phyloP scores from a whole-genome alignment of 2,329 filamentous ascomycete species.

The Byssochlamys sp. region DNA sequence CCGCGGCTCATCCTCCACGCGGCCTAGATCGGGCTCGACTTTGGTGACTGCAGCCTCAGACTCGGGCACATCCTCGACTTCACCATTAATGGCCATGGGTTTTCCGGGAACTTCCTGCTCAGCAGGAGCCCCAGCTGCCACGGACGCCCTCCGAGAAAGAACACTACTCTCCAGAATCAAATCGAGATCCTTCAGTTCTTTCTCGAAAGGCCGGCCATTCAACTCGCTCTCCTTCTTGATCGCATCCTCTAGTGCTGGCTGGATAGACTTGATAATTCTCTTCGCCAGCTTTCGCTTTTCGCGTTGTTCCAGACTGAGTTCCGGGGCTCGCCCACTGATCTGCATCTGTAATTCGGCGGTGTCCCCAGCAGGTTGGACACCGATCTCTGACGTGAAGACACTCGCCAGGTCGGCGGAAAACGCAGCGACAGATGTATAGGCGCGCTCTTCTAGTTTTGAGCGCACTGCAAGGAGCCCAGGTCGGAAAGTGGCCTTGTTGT shows the following conservation, averaged over 20 bases:
- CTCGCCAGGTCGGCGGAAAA: slow-evolving; percentile 51
- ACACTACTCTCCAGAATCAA: slow-evolving; percentile 60
- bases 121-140: slow-evolving; percentile 33
- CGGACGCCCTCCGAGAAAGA: slow-evolving; percentile 42
- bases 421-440: slow-evolving; percentile 51
- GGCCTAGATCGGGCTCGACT: slow-evolving; percentile 12
- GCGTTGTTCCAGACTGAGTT: slow-evolving; percentile 55
- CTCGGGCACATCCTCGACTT: slow-evolving; percentile 13
- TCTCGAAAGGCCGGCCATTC: slow-evolving; percentile 58
- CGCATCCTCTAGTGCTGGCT: slow-evolving; percentile 66
- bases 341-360: slow-evolving; percentile 41
- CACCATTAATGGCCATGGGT: slow-evolving; percentile 34
- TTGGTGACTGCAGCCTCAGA: slow-evolving; percentile 7
- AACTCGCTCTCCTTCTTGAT: slow-evolving; percentile 74
- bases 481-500: slow-evolving; percentile 46
- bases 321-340: slow-evolving; percentile 39
- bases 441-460: slow-evolving; percentile 45
- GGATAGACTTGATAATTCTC: slow-evolving; percentile 73
- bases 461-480: slow-evolving; percentile 46
- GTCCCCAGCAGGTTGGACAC: slow-evolving; percentile 38
- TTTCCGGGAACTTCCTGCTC: slow-evolving; percentile 34
- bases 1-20: slow-evolving; percentile 5
- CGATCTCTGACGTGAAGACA: slow-evolving; percentile 47
- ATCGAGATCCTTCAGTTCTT: slow-evolving; percentile 64
- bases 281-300: slow-evolving; percentile 79